These are phyloP conservation scores for Apiospora koreana DNA, from an alignment of 2,329 filamentous ascomycete species.

Conservation along the genomic window DNA sequence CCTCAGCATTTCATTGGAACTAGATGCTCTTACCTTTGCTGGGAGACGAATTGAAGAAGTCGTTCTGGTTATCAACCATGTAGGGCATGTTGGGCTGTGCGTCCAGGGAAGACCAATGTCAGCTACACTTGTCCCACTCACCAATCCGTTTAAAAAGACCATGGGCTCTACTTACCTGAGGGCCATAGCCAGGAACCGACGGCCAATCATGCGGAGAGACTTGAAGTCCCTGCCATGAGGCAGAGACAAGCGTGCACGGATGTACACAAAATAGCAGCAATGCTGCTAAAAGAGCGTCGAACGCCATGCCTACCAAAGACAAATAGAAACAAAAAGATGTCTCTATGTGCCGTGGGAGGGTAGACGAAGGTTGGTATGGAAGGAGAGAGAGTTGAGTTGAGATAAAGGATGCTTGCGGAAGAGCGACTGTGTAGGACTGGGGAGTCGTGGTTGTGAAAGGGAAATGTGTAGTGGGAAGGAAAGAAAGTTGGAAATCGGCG, in stretches of 20 bases:
- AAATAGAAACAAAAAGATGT: neutral
- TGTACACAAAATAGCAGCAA: neutral
- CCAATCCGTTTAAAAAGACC: rapidly evolving
- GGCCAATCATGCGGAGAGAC: neutral
- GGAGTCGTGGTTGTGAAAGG: too few relatives aligned
- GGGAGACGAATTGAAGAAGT: conserved; percentile 23
- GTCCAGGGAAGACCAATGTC: conserved; percentile 12
- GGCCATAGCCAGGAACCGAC: neutral
- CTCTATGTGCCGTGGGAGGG: neutral
- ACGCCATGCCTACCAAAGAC: neutral
- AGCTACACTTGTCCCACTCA: neutral
- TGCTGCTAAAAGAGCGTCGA: neutral
- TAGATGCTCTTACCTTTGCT: conserved; percentile 17
- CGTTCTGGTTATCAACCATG: conserved; percentile 24
- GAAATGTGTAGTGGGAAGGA: too few relatives aligned
- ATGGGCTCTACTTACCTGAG: neutral
- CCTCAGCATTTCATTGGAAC: too few relatives aligned
- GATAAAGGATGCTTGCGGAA: too few relatives aligned
- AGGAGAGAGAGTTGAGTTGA: neutral
- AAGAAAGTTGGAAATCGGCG: too few relatives aligned
- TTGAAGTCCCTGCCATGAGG: neutral
- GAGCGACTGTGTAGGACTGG: too few relatives aligned
- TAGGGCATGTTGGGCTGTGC: conserved; percentile 18
- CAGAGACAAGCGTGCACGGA: neutral
- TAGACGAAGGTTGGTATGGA: neutral